phyloP scores from a whole-genome alignment of 192 early-diverging fungal species.

The Umbelopsis ramanniana region DNA sequence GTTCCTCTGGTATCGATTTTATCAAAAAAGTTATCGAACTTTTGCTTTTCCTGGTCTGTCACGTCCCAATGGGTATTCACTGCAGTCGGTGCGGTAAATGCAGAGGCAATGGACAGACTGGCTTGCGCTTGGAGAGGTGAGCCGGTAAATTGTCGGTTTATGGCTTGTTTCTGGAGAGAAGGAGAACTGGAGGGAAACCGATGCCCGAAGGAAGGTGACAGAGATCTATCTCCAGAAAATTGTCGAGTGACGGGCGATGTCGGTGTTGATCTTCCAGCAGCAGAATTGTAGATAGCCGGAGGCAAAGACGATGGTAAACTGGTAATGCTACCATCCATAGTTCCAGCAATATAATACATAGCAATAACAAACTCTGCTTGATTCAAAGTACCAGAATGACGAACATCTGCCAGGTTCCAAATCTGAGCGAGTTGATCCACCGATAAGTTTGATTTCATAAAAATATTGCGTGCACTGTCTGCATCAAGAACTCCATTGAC shows the following conservation, averaged over 20 bases:
- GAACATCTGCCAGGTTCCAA: conserved; percentile 84
- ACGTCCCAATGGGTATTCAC: conserved; percentile 69
- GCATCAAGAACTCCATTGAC: conserved; percentile 62
- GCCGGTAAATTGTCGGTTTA: conserved; percentile 29
- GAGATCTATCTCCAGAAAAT: background rate
- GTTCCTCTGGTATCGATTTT: conserved; percentile 63
- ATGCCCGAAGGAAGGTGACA: background rate
- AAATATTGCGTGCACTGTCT: conserved; percentile 74
- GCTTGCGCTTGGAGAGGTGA: conserved; percentile 31
- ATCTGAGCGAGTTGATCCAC: conserved; percentile 76
- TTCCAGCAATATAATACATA: conserved; percentile 84
- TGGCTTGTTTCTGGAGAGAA: conserved; percentile 4
- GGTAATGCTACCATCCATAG: conserved; percentile 73
- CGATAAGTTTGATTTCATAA: conserved; percentile 81
- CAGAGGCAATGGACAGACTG: conserved; percentile 25
- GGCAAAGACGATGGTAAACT: conserved; percentile 76
- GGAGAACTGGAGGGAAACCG: conserved; percentile 6
- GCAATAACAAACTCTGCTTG: conserved; percentile 86
- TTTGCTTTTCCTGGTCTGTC: conserved; percentile 68
- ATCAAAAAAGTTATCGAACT: conserved; percentile 80
- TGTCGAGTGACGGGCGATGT: conserved; percentile 30
- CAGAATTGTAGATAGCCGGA: conserved; percentile 56
- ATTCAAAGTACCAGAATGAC: conserved; percentile 69
- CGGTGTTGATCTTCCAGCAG: conserved; percentile 27
- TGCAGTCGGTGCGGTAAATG: background rate